Conservation (phyloP, 768 basidiomycete species). For the Suillus alpinus region DNA sequence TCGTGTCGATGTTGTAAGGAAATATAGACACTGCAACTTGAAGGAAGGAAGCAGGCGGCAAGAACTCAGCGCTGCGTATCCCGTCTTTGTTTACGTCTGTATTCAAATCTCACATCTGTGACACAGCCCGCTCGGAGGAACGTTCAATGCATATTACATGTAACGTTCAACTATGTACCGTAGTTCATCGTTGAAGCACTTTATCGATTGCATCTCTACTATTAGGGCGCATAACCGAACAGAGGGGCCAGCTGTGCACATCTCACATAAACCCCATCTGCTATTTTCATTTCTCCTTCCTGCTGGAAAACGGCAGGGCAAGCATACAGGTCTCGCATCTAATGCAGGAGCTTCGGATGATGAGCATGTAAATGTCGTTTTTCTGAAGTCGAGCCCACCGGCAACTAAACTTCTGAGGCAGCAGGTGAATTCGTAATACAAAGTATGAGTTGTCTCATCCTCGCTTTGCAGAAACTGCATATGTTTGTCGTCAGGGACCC, state of each 20-base stretch:
- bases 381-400: background rate
- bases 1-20: constrained; percentile 14
- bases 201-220: background rate
- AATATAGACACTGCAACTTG: constrained; percentile 4
- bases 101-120: constrained; percentile 7
- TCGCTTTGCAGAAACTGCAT: constrained; percentile 36
- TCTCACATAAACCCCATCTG: background rate
- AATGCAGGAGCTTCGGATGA: background rate
- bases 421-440: constrained; percentile 31
- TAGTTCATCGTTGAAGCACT: background rate
- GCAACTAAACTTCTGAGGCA: background rate
- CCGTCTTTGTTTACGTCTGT: constrained; percentile 23
- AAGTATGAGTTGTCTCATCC: constrained; percentile 34
- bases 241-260: background rate
- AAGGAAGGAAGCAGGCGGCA: background rate
- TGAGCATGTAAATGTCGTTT: background rate
- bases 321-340: background rate
- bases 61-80: constrained; percentile 8
- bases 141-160: background rate
- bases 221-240: background rate
- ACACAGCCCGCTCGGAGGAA: background rate
- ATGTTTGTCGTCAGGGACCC: constrained; percentile 39
- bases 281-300: background rate
- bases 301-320: background rate
- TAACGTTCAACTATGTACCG: constrained; percentile 7